These are phyloP conservation scores for Arthrobotrys sinensis DNA, from an alignment of 2,329 filamentous ascomycete species.

Conservation along the genomic window DNA sequence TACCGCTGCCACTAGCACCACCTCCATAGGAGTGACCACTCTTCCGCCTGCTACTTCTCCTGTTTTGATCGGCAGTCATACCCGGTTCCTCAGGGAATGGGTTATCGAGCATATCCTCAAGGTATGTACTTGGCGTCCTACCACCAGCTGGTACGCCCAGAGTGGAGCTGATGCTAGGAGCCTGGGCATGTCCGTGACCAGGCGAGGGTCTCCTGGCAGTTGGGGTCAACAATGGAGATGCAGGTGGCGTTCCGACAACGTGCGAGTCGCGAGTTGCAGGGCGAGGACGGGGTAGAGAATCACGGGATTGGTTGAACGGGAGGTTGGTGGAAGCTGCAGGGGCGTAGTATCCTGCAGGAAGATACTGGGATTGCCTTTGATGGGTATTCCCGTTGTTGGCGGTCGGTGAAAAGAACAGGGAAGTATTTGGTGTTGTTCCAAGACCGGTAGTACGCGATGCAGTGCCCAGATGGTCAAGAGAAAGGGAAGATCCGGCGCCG, in stretches of 20 bases:
- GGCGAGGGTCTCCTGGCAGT: conserved; percentile 61
- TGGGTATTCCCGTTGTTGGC: conserved; percentile 76
- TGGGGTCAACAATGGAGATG: conserved; percentile 63
- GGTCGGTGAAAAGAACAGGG: conserved; percentile 95
- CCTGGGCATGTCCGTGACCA: conserved; percentile 60
- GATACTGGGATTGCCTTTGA: conserved; percentile 81
- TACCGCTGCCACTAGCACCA: conserved; percentile 18
- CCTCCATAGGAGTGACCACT: conserved; percentile 45
- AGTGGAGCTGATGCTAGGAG: conserved; percentile 67
- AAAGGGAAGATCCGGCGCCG: conserved; percentile 69
- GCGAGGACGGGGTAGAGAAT: conserved; percentile 61
- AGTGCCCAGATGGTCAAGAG: conserved; percentile 71
- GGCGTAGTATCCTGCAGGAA: conserved; percentile 93
- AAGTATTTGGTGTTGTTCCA: conserved; percentile 74
- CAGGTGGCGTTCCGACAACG: conserved; percentile 61
- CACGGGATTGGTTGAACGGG: conserved; percentile 63
- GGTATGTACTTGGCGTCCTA: conserved; percentile 86
- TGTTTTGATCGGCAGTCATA: conserved; percentile 66
- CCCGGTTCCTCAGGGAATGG: conserved; percentile 68
- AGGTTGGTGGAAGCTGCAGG: conserved; percentile 71
- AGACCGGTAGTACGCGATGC: conserved; percentile 66
- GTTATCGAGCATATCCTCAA: conserved; percentile 86
- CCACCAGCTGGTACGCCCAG: conserved; percentile 77
- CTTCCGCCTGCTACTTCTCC: conserved; percentile 46
- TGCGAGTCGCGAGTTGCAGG: conserved; percentile 61